A percentile compares a stretch with the other conserved stretches of the same genome.
phyloP scores from a whole-genome alignment of 1,284 basidiomycete genomes.

The Meripilus lineatus region DNA sequence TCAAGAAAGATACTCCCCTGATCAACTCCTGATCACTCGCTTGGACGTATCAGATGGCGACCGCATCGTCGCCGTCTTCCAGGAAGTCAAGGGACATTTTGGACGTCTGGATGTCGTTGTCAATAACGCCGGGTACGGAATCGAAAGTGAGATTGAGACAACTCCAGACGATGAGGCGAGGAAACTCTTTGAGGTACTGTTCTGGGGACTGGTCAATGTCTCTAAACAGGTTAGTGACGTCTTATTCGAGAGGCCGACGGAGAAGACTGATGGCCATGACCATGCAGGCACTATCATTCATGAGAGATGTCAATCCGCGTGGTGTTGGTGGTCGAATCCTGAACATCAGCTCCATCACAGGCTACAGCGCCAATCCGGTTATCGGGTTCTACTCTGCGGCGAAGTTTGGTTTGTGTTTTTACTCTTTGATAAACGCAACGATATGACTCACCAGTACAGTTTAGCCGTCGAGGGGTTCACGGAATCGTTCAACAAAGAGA shows the following conservation, averaged over 20 bases:
- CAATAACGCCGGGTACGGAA: constrained; percentile 35
- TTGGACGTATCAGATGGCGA: constrained; percentile 32
- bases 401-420: constrained; percentile 30
- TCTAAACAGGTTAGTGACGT: constrained; percentile 26
- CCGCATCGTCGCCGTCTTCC: constrained; percentile 31
- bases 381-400: constrained; percentile 27
- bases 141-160: constrained; percentile 32
- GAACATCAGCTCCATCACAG: constrained; percentile 30
- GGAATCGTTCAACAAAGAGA: constrained; percentile 22
- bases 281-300: constrained; percentile 22
- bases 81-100: constrained; percentile 27
- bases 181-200: constrained; percentile 30
- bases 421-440: not conserved
- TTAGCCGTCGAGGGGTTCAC: constrained; percentile 34
- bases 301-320: constrained; percentile 23
- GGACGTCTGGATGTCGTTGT: constrained; percentile 40
- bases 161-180: constrained; percentile 27
- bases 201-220: constrained; percentile 32
- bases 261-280: not conserved
- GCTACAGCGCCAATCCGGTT: constrained; percentile 25
- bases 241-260: constrained; percentile 13
- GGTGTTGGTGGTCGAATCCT: constrained; percentile 28
- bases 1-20: constrained; percentile 5
- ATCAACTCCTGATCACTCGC: constrained; percentile 29
- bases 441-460: not conserved